phyloP scores from a whole-genome alignment of 2,329 filamentous ascomycete species.

The Tolypocladium cylindrosporum region DNA sequence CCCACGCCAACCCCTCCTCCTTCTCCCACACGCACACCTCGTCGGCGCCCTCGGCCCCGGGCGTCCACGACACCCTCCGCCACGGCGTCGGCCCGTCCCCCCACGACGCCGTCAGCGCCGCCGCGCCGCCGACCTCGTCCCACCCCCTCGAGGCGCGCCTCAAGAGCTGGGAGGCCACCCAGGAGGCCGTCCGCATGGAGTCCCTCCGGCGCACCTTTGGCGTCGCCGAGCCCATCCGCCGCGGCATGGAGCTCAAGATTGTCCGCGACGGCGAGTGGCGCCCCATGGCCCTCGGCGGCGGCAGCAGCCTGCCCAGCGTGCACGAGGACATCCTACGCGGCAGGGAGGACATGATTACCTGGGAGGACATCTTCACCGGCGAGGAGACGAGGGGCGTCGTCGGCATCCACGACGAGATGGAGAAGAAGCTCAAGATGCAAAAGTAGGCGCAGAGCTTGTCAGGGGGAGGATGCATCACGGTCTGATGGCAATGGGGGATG shows the following conservation, averaged over 20 bases:
- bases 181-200: constrained; percentile 82
- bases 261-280: constrained; percentile 71
- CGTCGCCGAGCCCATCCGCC: constrained; percentile 82
- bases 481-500: background rate
- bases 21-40: constrained; percentile 54
- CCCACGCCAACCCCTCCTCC: constrained; percentile 53
- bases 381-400: constrained; percentile 62
- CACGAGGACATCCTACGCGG: constrained; percentile 86
- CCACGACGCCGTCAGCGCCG: constrained; percentile 26
- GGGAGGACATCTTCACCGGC: constrained; percentile 89
- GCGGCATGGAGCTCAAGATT: constrained; percentile 93
- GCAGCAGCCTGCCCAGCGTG: constrained; percentile 50
- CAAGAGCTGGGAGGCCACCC: constrained; percentile 79
- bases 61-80: constrained; percentile 88
- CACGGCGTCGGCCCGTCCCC: constrained; percentile 63
- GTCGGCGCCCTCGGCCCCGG: constrained; percentile 81
- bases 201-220: constrained; percentile 79
- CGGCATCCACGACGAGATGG: constrained; percentile 86
- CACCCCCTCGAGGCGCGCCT: constrained; percentile 92
- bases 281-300: constrained; percentile 57
- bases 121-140: constrained; percentile 41
- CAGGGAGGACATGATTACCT: constrained; percentile 65
- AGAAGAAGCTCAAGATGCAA: constrained; percentile 74
- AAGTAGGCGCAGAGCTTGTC: background rate
- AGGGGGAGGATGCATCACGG: background rate